These are phyloP conservation scores for Allodekkera sacchari DNA, from an alignment of 805 yeast genomes.

Conservation along the genomic window DNA sequence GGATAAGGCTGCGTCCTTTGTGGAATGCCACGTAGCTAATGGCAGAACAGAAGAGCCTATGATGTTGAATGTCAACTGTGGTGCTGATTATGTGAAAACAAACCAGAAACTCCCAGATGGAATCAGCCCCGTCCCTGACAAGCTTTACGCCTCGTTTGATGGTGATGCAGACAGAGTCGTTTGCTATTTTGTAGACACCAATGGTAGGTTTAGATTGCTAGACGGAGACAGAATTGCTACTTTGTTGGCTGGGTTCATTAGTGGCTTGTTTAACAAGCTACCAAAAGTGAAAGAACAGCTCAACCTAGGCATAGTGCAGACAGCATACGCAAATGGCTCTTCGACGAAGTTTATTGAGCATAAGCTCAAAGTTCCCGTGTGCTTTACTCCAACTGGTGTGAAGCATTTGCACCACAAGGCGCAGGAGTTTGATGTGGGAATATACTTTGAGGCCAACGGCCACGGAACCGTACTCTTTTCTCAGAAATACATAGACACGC, in stretches of 20 bases:
- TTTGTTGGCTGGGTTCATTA: slow-evolving; percentile 60
- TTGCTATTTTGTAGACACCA: slow-evolving; percentile 49
- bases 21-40: slow-evolving; percentile 44
- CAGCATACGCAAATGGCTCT: slow-evolving; percentile 96
- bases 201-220: slow-evolving; percentile 41
- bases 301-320: slow-evolving; percentile 77
- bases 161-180: slow-evolving; percentile 97
- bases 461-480: slow-evolving; percentile 93
- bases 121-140: slow-evolving; percentile 29
- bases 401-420: slow-evolving; percentile 95
- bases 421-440: slow-evolving; percentile 75
- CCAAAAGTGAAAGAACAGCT: slow-evolving; percentile 26
- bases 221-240: slow-evolving; percentile 96
- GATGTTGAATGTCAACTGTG: slow-evolving; percentile 69
- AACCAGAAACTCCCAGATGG: slow-evolving; percentile 63
- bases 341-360: slow-evolving; percentile 67
- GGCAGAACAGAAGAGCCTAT: slow-evolving; percentile 44
- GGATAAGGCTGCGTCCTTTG: slow-evolving; percentile 15
- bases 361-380: slow-evolving; percentile 63
- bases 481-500: slow-evolving; percentile 35
- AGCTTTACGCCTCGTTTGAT: slow-evolving; percentile 77
- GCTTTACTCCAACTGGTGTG: slow-evolving; percentile 92
- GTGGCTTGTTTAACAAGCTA: slow-evolving; percentile 36
- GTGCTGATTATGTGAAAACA: slow-evolving; percentile 94
- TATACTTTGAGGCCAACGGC: slow-evolving; percentile 98